phyloP scores from a whole-genome alignment of 2,329 filamentous ascomycete genomes.

The Elsinoe fawcettii region DNA sequence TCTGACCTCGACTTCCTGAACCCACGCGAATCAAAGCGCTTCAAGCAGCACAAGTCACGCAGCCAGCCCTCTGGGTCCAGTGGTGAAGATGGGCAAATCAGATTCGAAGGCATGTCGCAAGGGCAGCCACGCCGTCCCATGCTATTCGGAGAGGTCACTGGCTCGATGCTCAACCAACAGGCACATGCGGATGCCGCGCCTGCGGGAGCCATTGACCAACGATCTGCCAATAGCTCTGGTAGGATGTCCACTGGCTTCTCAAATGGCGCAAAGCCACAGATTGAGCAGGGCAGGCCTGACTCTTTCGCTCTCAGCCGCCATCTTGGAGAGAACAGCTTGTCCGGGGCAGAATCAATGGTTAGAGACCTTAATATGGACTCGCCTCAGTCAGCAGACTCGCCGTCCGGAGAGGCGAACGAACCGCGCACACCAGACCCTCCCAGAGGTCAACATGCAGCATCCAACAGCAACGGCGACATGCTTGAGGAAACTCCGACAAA shows the following conservation, averaged over 20 bases:
- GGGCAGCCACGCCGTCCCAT: conserved; percentile 27
- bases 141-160: conserved; percentile 55
- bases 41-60: conserved; percentile 29
- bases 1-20: conserved; percentile 33
- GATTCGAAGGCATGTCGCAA: not conserved
- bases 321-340: conserved; percentile 33
- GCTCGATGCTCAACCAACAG: conserved; percentile 30
- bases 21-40: conserved; percentile 37
- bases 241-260: not conserved
- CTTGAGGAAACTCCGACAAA: conserved; percentile 25
- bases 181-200: no score
- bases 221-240: not conserved
- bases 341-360: conserved; percentile 42
- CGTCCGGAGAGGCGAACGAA: conserved; percentile 29
- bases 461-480: conserved; percentile 15
- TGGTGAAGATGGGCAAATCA: not conserved
- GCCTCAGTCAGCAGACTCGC: conserved; percentile 33
- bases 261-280: not conserved
- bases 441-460: conserved; percentile 11
- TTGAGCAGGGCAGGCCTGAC: not conserved
- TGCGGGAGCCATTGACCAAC: not conserved
- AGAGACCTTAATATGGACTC: conserved; percentile 44
- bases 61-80: conserved; percentile 19
- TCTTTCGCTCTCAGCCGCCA: not conserved
- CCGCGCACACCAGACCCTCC: conserved; percentile 31